Base-by-base conservation (phyloP, 345 rosid species). In the Erucastrum elatum region DNA sequence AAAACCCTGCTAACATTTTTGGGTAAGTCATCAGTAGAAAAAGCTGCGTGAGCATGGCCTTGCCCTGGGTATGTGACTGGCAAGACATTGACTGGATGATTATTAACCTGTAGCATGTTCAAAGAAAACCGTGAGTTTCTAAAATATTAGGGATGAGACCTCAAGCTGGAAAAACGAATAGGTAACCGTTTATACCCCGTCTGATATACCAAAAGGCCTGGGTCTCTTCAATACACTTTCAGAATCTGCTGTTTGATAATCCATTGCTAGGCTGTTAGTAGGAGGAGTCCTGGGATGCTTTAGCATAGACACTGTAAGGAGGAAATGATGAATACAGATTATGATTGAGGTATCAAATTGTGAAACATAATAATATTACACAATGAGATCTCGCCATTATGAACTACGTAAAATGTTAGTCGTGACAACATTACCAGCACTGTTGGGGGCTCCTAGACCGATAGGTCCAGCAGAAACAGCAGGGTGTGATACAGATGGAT, bases 191-290 rank as follows among this genome's bases (percentile, higher is more conserved):
- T 21, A 37, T 70, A 88, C 92, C 95, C 88, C 95, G 61, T 88
- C 92, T 77, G 87, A 82, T 75, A 84, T 88, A 75, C 87, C 90
- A 70, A 82, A 68, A 79, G 89, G 68, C 46, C 91, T 88, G 51
- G 86, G 70, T 31, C 96, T 88, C 86, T 91, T 91, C 89, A 91
- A 74, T 53, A 89, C 82, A 78, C 86, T 87, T 66, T 91, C 96
- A 53, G 91, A 87, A 80, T 91, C 94, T 55, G 94, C 90, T 10
- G 93, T 82, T 35, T 91, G 93, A 80, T 88, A 89, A 72, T 89
- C 94, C 88, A 91, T 83, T 58, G 87, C 86, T 12, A 85, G 26
- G 64, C 85, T 82, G 58, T 87, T 87, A 2, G 85, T 67, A 3
- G 82, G 66, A 21, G 92, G 90, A 3, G 87, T 87, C 77, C 93